Base-by-base conservation (phyloP, 306 rosid species). In the Spatholobus suberectus region DNA sequence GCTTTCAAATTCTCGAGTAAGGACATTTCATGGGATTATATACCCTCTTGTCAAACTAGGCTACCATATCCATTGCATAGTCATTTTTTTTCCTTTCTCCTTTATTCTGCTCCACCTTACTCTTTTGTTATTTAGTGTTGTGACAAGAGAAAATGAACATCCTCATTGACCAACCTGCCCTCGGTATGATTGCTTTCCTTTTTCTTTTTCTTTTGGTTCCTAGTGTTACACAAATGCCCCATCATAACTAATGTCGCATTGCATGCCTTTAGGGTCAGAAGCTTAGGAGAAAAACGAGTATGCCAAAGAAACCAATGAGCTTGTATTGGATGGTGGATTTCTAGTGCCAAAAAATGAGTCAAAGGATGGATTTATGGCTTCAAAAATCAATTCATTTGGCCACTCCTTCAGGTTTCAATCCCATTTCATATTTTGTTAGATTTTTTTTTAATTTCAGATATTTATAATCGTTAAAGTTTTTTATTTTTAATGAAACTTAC, bases 341-440 rank as follows among this genome's bases (percentile, higher is more conserved):
- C 83, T 67, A 40, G 44, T 70, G 83, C 88, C 90, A 43, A 78
- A 88, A 24, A 61, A 44, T 0, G 61, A 37, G 5, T 58, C 86
- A 37, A 58, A 83, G 9, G 41, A 73, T 69, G 85, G 70, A 65
- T 52, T 88, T 23, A 3, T 44, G 6, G 90, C 87, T 11, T 95
- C 86, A 9, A 91, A 94, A 17, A 90, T 86, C 51, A 94, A 94
- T 78, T 29, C 97, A 9, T 92, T 89, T 81, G 98, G 98, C 38
- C 90, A 83, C 18, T 51, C 89, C 7, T 94, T 94, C 86, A 90
- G 97, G 98, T 91, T 13, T 8, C 44, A 27, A 27, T 49, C 80
- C 62, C 21, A 35, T 41, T 54, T 49, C 47, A 7, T 23, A 49
- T 62, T 20, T 20, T 71, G n/a, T n/a, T n/a, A n/a, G n/a, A n/a